Evolutionary conservation across 2,329 filamentous ascomycete genomes (phyloP).

Genomic region (Parastagonospora avenae): DNA sequence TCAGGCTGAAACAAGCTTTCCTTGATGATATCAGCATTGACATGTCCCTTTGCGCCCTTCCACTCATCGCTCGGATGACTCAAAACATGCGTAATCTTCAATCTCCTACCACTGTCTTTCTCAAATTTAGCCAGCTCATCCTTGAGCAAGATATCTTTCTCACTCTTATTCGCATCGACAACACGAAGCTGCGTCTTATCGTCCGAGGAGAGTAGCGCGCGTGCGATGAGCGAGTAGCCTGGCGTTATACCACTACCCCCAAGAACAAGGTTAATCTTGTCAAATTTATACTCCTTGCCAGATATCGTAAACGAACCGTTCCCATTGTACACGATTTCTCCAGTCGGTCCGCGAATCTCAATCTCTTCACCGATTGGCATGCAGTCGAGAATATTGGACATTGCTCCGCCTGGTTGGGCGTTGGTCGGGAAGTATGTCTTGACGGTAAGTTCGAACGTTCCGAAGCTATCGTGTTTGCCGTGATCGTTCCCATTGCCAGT

Average conservation of each 20-base stretch:
- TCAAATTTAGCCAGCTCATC: constrained; percentile 51
- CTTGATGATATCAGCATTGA: constrained; percentile 50
- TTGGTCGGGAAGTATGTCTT: constrained; percentile 59
- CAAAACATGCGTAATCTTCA: constrained; percentile 56
- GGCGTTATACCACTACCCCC: constrained; percentile 60
- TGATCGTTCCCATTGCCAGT: not conserved
- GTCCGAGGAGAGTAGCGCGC: constrained; percentile 43
- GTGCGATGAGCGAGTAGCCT: constrained; percentile 56
- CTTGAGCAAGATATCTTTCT: constrained; percentile 55
- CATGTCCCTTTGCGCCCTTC: constrained; percentile 54
- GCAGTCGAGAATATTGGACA: constrained; percentile 60
- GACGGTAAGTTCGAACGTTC: constrained; percentile 32
- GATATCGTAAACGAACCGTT: constrained; percentile 55
- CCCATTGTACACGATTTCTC: constrained; percentile 57
- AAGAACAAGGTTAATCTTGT: constrained; percentile 55
- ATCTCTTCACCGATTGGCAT: constrained; percentile 56
- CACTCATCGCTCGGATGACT: constrained; percentile 53
- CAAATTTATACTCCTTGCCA: constrained; percentile 49
- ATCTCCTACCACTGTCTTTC: constrained; percentile 43
- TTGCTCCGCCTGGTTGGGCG: constrained; percentile 58
- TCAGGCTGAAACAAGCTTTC: constrained; percentile 50
- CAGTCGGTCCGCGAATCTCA: constrained; percentile 59
- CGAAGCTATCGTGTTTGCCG: constrained; percentile 13
- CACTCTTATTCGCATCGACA: constrained; percentile 56
- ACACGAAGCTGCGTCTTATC: constrained; percentile 50